Evolutionary conservation across 2,329 filamentous ascomycete genomes (phyloP).

Genomic region (Scorias spongiosa): DNA sequence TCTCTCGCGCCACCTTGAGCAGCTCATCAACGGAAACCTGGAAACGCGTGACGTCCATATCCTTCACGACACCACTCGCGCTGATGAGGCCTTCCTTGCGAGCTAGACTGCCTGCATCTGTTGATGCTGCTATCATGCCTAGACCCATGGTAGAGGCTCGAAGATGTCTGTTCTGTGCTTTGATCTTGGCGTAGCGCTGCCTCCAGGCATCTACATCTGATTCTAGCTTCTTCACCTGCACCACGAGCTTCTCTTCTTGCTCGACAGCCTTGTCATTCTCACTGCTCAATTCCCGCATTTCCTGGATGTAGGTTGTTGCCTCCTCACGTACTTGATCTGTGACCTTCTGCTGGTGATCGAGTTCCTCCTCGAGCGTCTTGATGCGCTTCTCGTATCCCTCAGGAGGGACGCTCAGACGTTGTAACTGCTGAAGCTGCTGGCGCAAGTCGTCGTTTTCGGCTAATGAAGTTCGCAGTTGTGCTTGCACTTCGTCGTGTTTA

Average conservation of each 20-base stretch:
- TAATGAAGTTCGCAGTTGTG: slow-evolving; percentile 3
- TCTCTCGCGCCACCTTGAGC: slow-evolving; percentile 57
- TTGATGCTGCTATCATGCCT: slow-evolving; percentile 32
- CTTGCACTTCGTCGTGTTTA: slow-evolving; percentile 5
- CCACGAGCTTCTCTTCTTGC: slow-evolving; percentile 63
- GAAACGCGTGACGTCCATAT: slow-evolving; percentile 87
- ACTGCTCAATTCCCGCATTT: slow-evolving; percentile 78
- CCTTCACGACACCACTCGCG: slow-evolving; percentile 66
- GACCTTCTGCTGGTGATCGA: slow-evolving; percentile 66
- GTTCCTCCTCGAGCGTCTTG: slow-evolving; percentile 40
- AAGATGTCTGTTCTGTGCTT: slow-evolving; percentile 71
- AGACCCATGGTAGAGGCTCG: slow-evolving; percentile 68
- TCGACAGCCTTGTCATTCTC: slow-evolving; percentile 67
- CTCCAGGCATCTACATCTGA: slow-evolving; percentile 81
- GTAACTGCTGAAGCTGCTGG: slow-evolving; percentile 5
- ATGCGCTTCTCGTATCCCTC: slow-evolving; percentile 47
- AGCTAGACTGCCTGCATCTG: slow-evolving; percentile 50
- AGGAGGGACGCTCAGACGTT: slow-evolving; percentile 22
- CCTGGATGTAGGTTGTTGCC: slow-evolving; percentile 65
- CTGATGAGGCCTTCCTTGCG: slow-evolving; percentile 43
- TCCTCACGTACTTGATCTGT: slow-evolving; percentile 78
- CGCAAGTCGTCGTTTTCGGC: slow-evolving; percentile 8
- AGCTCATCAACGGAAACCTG: slow-evolving; percentile 90
- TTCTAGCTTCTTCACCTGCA: slow-evolving; percentile 62
- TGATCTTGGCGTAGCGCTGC: slow-evolving; percentile 71